phyloP scores from a whole-genome alignment of 73 alveolate genomes.

The Symbiodinium natans region DNA sequence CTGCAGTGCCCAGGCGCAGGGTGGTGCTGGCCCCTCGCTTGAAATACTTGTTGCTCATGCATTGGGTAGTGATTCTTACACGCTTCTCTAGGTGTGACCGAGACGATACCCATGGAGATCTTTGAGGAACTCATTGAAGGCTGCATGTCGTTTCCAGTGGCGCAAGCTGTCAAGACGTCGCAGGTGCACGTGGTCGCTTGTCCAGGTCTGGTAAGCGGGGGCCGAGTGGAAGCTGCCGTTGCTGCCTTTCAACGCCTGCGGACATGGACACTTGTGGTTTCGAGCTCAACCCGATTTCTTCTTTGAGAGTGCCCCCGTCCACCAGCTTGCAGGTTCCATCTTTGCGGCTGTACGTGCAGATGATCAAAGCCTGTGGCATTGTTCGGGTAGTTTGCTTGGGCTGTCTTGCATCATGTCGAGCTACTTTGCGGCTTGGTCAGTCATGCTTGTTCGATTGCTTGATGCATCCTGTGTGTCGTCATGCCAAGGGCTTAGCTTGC shows the following conservation, averaged over 20 bases:
- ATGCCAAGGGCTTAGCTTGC: too few relatives aligned
- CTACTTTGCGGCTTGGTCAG: not conserved
- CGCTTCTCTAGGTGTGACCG: not conserved
- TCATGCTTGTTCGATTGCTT: too few relatives aligned
- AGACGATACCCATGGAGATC: not conserved
- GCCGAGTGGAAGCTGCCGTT: conserved; percentile 4
- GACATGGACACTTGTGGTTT: not conserved
- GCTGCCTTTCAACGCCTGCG: conserved; percentile 6
- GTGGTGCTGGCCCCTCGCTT: not conserved
- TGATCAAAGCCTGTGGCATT: conserved; percentile 25
- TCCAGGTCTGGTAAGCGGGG: not conserved
- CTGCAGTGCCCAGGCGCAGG: not conserved
- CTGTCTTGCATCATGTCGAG: not conserved
- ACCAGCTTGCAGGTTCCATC: not conserved
- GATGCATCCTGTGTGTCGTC: too few relatives aligned
- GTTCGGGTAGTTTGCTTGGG: not conserved
- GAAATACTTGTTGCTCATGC: not conserved
- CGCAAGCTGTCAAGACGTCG: too few relatives aligned
- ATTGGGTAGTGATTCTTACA: not conserved
- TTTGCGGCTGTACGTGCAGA: not conserved
- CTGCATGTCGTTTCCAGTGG: not conserved
- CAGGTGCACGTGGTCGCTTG: not conserved
- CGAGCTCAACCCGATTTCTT: not conserved
- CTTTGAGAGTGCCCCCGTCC: too few relatives aligned
- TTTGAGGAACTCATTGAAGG: conserved; percentile 1